phyloP scores from a whole-genome alignment of 2,329 filamentous ascomycete species.

The Dissoconium aciculare region DNA sequence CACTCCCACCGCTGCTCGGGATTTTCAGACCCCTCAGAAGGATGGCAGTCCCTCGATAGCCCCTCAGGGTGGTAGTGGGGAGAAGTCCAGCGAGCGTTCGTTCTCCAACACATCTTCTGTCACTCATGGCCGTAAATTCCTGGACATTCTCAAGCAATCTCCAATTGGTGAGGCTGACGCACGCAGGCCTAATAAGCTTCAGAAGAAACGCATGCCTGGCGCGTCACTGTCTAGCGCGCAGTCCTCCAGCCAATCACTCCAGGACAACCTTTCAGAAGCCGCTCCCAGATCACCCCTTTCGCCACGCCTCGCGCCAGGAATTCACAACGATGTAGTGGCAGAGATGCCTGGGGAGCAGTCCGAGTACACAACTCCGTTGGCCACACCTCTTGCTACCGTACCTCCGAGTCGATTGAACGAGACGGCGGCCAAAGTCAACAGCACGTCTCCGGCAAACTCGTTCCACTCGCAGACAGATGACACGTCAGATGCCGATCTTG shows the following conservation, averaged over 20 bases:
- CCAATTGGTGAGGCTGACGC: conserved; percentile 38
- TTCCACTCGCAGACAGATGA: conserved; percentile 65
- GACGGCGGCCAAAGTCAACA: no score
- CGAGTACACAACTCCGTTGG: conserved; percentile 26
- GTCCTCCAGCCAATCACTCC: conserved; percentile 62
- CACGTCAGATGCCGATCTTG: conserved; percentile 62
- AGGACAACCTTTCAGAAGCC: conserved; percentile 18
- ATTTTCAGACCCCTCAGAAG: conserved; percentile 20
- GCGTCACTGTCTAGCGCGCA: conserved; percentile 76
- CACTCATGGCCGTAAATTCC: conserved; percentile 29
- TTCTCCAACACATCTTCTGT: conserved; percentile 17
- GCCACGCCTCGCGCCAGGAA: conserved; percentile 12
- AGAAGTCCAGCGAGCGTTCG: conserved; percentile 16
- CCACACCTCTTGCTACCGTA: conserved; percentile 42
- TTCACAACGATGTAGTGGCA: neutral
- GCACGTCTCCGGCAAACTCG: conserved; percentile 61
- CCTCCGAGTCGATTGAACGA: conserved; percentile 56
- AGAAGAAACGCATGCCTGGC: conserved; percentile 69
- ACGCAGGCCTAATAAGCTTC: conserved; percentile 74
- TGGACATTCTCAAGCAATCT: conserved; percentile 56
- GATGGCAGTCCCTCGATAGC: conserved; percentile 25
- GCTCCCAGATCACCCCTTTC: conserved; percentile 19
- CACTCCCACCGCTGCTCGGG: conserved; percentile 22
- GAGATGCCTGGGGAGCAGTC: conserved; percentile 22
- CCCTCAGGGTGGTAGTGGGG: conserved; percentile 13